Percentiles rank a stretch among this genome's conserved stretches.
phyloP scores from a whole-genome alignment of 2,329 filamentous ascomycete genomes.

The Chrysosporium queenslandicum region DNA sequence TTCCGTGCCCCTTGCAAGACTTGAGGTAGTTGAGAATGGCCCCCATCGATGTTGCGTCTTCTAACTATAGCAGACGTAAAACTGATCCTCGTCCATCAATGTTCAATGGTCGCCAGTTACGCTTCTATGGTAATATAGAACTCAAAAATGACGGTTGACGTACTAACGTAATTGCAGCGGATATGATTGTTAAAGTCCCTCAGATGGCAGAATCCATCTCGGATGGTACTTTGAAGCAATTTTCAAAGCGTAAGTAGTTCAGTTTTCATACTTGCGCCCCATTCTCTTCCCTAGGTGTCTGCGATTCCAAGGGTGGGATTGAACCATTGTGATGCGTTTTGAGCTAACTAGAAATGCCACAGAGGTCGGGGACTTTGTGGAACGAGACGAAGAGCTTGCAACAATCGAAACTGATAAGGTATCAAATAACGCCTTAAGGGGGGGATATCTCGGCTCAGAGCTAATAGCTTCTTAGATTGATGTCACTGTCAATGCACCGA shows the following conservation, averaged over 20 bases:
- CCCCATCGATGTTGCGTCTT: not conserved
- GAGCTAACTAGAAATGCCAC: conserved; percentile 1
- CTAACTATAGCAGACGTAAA: conserved; percentile 3
- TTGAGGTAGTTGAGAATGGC: not conserved
- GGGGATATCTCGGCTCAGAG: not conserved
- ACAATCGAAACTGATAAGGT: conserved; percentile 99
- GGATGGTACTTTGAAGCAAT: conserved; percentile 93
- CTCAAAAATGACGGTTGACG: not conserved
- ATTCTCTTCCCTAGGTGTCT: no score
- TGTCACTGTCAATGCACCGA: conserved; percentile 87
- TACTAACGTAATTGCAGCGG: conserved; percentile 42
- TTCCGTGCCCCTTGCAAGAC: not conserved
- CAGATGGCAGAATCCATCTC: conserved; percentile 98
- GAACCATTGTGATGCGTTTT: not conserved
- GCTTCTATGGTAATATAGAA: conserved; percentile 13
- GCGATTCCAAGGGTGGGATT: no score
- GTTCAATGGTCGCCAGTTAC: conserved; percentile 5
- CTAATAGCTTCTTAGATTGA: conserved; percentile 58
- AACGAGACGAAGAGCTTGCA: conserved; percentile 93
- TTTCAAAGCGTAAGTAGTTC: conserved; percentile 57
- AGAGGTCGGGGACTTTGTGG: conserved; percentile 85
- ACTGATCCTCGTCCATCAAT: not conserved
- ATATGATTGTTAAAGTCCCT: conserved; percentile 82
- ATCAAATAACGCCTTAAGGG: conserved; percentile 20
- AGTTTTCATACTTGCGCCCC: no score